Evolutionary conservation across 2,329 filamentous ascomycete genomes (phyloP).

Genomic region (Paradendryphiella salina): DNA sequence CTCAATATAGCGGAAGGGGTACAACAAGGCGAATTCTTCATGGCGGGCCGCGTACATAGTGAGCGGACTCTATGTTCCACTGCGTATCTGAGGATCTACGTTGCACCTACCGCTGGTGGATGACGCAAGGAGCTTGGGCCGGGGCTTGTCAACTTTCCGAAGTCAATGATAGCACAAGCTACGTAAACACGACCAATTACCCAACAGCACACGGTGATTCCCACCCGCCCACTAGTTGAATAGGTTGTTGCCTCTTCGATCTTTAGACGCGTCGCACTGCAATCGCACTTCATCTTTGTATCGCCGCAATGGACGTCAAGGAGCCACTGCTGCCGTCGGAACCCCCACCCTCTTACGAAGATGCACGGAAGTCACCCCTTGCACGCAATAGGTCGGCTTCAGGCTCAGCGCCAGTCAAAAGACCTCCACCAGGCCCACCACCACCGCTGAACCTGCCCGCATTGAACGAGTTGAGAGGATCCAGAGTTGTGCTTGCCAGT

Average conservation of each 20-base stretch:
- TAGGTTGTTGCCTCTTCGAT: not conserved
- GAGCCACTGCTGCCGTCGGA: slow-evolving; percentile 39
- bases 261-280: not conserved
- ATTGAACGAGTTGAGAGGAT: slow-evolving; percentile 72
- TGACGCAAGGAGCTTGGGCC: slow-evolving; percentile 11
- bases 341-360: slow-evolving; percentile 51
- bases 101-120: not conserved
- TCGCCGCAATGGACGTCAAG: slow-evolving; percentile 12
- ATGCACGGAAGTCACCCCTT: slow-evolving; percentile 33
- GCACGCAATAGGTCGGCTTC: slow-evolving; percentile 24
- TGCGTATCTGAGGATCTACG: not conserved
- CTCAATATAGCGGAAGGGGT: no score
- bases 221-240: not conserved
- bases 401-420: slow-evolving; percentile 18
- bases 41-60: no score
- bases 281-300: not conserved
- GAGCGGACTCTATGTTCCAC: no score
- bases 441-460: slow-evolving; percentile 78
- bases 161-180: not conserved
- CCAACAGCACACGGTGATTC: not conserved
- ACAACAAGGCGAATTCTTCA: no score
- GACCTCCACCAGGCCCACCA: slow-evolving; percentile 49
- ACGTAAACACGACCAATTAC: slow-evolving; percentile 1
- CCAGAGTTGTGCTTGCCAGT: slow-evolving; percentile 86
- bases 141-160: slow-evolving; percentile 1